These are phyloP conservation scores for Populus hybrid DNA, from an alignment of 441 rosid genomes.

Conservation along the genomic window DNA sequence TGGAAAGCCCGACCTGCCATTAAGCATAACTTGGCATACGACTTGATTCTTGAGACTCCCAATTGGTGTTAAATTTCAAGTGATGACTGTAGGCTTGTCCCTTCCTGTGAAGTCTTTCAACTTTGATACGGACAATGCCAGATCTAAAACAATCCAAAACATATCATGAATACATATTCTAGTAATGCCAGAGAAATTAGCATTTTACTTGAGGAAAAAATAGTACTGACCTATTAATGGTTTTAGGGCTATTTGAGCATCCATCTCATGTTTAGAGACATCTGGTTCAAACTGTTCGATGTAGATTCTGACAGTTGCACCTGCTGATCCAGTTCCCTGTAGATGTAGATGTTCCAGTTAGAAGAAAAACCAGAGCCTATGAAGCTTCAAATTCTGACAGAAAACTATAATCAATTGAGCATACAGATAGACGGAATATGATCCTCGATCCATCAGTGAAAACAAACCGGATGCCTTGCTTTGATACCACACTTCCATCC, in stretches of 20 bases:
- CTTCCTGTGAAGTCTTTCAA: slow-evolving; percentile 87
- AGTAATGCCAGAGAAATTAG: not conserved
- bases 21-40: slow-evolving; percentile 20
- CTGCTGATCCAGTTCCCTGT: slow-evolving; percentile 96
- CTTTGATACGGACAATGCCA: slow-evolving; percentile 82
- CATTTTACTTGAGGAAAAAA: slow-evolving; percentile 7
- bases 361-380: not conserved
- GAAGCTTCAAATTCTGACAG: slow-evolving; percentile 6
- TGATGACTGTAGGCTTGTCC: slow-evolving; percentile 91
- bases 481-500: slow-evolving; percentile 84
- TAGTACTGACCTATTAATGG: slow-evolving; percentile 68
- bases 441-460: slow-evolving; percentile 88
- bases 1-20: slow-evolving; percentile 23
- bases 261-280: slow-evolving; percentile 75
- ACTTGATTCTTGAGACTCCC: not conserved
- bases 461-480: slow-evolving; percentile 91
- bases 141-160: slow-evolving; percentile 47
- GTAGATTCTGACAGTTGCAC: slow-evolving; percentile 85
- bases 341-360: slow-evolving; percentile 8
- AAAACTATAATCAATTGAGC: slow-evolving; percentile 20
- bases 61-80: slow-evolving; percentile 30
- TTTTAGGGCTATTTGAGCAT: slow-evolving; percentile 83
- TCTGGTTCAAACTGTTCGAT: slow-evolving; percentile 82
- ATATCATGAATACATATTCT: not conserved
- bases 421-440: slow-evolving; percentile 77